Conservation (phyloP, 2,329 filamentous ascomycete species). For the Nakataea oryzae region DNA sequence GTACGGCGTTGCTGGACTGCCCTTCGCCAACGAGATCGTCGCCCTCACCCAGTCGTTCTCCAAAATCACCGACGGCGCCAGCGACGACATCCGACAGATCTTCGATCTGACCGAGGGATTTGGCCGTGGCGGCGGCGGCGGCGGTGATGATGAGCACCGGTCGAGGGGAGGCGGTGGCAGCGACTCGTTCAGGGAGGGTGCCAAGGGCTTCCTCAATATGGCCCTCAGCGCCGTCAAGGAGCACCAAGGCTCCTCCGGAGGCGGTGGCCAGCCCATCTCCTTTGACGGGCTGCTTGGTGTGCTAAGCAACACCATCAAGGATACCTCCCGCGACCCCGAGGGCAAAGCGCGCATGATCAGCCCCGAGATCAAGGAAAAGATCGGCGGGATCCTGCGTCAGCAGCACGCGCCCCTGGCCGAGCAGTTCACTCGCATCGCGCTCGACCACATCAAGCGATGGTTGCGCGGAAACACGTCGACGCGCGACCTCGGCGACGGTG, state of each 20-base stretch:
- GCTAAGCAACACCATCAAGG: slow-evolving; percentile 30
- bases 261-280: slow-evolving; percentile 20
- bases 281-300: slow-evolving; percentile 32
- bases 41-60: slow-evolving; percentile 27
- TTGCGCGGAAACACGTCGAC: slow-evolving; percentile 29
- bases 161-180: slow-evolving; percentile 15
- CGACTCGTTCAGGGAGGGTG: slow-evolving; percentile 16
- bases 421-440: slow-evolving; percentile 32
- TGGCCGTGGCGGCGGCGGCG: slow-evolving; percentile 2
- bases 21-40: slow-evolving; percentile 34
- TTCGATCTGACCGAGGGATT: slow-evolving; percentile 28
- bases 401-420: slow-evolving; percentile 33
- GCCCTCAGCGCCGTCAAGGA: slow-evolving; percentile 30
- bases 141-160: slow-evolving; percentile 9
- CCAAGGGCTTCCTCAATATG: slow-evolving; percentile 27
- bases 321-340: slow-evolving; percentile 31
- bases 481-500: slow-evolving; percentile 29
- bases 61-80: slow-evolving; percentile 27
- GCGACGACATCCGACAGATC: slow-evolving; percentile 31
- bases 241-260: slow-evolving; percentile 11
- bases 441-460: slow-evolving; percentile 36
- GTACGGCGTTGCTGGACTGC: slow-evolving; percentile 28
- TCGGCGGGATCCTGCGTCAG: slow-evolving; percentile 26
- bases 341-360: slow-evolving; percentile 33
- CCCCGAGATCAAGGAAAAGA: slow-evolving; percentile 34